phyloP scores from a whole-genome alignment of 495 filamentous ascomycete species.

The Aspergillus homomorphus region DNA sequence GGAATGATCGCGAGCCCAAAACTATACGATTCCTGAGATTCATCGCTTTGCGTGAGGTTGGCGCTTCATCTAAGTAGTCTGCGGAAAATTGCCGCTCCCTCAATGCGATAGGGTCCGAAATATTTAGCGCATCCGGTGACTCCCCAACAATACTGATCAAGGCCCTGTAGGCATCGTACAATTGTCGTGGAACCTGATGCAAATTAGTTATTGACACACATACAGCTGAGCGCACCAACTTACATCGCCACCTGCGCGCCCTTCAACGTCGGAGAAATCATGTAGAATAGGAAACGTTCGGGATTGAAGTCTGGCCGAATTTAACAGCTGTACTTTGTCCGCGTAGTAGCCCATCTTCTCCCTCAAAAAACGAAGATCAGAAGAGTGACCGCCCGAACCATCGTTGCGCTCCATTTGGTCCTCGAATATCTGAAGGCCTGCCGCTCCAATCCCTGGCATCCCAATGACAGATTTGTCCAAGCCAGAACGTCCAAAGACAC shows the following conservation, averaged over 20 bases:
- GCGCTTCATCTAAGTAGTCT: slow-evolving; percentile 68
- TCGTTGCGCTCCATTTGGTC: slow-evolving; percentile 59
- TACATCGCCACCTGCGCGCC: slow-evolving; percentile 62
- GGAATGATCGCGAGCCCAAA: slow-evolving; percentile 67
- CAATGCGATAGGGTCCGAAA: slow-evolving; percentile 52
- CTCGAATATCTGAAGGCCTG: slow-evolving; percentile 57
- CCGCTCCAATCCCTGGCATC: slow-evolving; percentile 57
- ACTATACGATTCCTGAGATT: slow-evolving; percentile 71
- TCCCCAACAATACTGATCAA: slow-evolving; percentile 72
- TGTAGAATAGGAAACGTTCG: slow-evolving; percentile 65
- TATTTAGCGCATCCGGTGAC: slow-evolving; percentile 48
- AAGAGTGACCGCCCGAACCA: slow-evolving; percentile 38
- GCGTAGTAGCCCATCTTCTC: slow-evolving; percentile 78
- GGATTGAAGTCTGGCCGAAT: slow-evolving; percentile 63
- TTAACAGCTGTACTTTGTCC: slow-evolving; percentile 72
- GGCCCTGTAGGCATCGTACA: slow-evolving; percentile 75
- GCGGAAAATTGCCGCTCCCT: slow-evolving; percentile 73
- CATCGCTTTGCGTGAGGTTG: slow-evolving; percentile 57
- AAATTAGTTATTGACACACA: slow-evolving; percentile 17
- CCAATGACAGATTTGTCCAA: slow-evolving; percentile 83
- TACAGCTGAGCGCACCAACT: slow-evolving; percentile 17
- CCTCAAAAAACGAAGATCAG: slow-evolving; percentile 68
- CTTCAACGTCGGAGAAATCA: slow-evolving; percentile 69
- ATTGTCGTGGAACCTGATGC: slow-evolving; percentile 55
- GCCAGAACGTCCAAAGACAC: slow-evolving; percentile 68